A percentile compares a stretch with the other conserved stretches of the same genome.
phyloP scores from a whole-genome alignment of 169 alveolate species.

The Babesia ovis region DNA sequence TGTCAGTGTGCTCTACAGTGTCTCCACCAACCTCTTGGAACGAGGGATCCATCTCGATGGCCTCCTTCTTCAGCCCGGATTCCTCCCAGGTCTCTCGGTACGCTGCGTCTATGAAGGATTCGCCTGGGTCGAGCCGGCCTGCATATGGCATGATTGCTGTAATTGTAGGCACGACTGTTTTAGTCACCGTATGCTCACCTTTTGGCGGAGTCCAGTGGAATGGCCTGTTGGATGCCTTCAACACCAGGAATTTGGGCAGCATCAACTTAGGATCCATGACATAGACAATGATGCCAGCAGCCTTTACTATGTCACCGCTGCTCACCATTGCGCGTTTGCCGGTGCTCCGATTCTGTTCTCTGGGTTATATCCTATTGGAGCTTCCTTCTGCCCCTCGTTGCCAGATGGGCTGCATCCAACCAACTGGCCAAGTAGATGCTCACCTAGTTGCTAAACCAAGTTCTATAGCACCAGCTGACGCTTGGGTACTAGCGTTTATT shows the following conservation, averaged over 20 bases:
- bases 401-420: too few relatives aligned
- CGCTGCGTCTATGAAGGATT: conserved; percentile 71
- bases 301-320: conserved; percentile 27
- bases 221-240: conserved; percentile 72
- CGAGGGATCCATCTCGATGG: conserved; percentile 54
- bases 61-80: conserved; percentile 64
- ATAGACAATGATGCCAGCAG: conserved; percentile 68
- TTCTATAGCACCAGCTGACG: too few relatives aligned
- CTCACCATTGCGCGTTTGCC: not conserved
- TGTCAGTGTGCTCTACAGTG: not conserved
- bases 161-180: not conserved
- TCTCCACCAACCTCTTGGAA: conserved; percentile 58
- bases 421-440: too few relatives aligned
- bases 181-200: conserved; percentile 44
- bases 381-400: too few relatives aligned
- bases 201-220: conserved; percentile 82
- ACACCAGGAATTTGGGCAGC: conserved; percentile 66
- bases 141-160: not conserved
- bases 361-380: too few relatives aligned
- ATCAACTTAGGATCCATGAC: not conserved
- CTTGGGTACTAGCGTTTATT: too few relatives aligned
- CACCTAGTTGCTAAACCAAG: too few relatives aligned
- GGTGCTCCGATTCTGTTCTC: too few relatives aligned
- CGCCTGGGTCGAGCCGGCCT: conserved; percentile 72
- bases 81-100: conserved; percentile 76